phyloP scores from a whole-genome alignment of 164 flowering plant genomes.

The Magnolia sinica region DNA sequence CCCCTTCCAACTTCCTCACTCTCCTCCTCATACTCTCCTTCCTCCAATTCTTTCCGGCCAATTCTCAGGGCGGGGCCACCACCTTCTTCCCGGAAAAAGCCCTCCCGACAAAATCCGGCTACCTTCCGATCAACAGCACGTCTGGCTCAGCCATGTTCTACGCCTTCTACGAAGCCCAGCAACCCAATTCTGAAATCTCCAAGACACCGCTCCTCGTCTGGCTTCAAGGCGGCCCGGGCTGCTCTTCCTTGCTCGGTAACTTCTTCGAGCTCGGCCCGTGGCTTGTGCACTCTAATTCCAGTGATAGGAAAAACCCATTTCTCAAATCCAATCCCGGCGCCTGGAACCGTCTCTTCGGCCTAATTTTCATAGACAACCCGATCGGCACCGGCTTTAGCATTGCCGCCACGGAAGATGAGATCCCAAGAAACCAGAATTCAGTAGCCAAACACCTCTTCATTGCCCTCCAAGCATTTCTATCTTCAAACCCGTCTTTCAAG shows the following conservation, averaged over 20 bases:
- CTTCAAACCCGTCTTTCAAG: conserved; percentile 32
- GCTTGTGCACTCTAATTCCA: conserved; percentile 27
- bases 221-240: conserved; percentile 95
- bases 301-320: conserved; percentile 5
- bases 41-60: conserved; percentile 7
- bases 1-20: no score
- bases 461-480: conserved; percentile 41
- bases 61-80: conserved; percentile 8
- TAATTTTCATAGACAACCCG: conserved; percentile 70
- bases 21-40: conserved; percentile 18
- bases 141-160: conserved; percentile 62
- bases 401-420: conserved; percentile 45
- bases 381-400: conserved; percentile 79
- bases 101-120: conserved; percentile 69
- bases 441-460: conserved; percentile 58
- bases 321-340: conserved; percentile 58
- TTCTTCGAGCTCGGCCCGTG: conserved; percentile 79
- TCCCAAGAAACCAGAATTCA: conserved; percentile 52
- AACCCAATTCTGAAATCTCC: conserved; percentile 33
- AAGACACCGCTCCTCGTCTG: conserved; percentile 70
- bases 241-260: conserved; percentile 79
- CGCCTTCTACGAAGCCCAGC: conserved; percentile 74
- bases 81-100: conserved; percentile 52
- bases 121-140: conserved; percentile 51
- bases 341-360: conserved; percentile 72